Conservation (phyloP, 352 stramenopile species). For the Phytophthora agathidicida region DNA sequence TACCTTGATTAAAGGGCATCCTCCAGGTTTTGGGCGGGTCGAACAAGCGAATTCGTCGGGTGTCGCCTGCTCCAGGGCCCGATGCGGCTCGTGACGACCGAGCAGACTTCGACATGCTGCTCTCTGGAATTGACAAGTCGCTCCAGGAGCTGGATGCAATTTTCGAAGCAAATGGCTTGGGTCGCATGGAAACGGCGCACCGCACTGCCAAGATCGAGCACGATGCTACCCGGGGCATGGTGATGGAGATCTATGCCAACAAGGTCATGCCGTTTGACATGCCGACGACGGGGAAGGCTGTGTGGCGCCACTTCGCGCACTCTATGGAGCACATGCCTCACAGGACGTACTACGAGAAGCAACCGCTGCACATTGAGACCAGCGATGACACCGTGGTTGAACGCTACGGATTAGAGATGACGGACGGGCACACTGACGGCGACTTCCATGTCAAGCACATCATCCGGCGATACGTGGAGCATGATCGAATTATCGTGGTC, state of each 20-base stretch:
- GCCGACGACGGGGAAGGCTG: slow-evolving; percentile 33
- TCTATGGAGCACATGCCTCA: slow-evolving; percentile 44
- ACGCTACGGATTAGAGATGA: slow-evolving; percentile 39
- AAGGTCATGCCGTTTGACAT: slow-evolving; percentile 46
- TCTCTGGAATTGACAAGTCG: slow-evolving; percentile 36
- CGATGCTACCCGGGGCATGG: slow-evolving; percentile 36
- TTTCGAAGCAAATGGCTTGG: slow-evolving; percentile 43
- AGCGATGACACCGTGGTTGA: slow-evolving; percentile 42
- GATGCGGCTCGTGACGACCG: slow-evolving; percentile 28
- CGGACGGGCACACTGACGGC: slow-evolving; percentile 37
- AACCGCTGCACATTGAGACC: slow-evolving; percentile 41
- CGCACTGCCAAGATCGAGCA: slow-evolving; percentile 42
- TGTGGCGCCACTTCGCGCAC: slow-evolving; percentile 46
- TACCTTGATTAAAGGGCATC: slow-evolving; percentile 34
- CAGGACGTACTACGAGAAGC: slow-evolving; percentile 43
- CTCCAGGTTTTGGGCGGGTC: slow-evolving; percentile 30
- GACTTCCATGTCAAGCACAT: slow-evolving; percentile 44
- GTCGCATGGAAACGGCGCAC: slow-evolving; percentile 35
- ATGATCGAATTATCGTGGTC: slow-evolving; percentile 40
- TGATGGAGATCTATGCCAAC: slow-evolving; percentile 50
- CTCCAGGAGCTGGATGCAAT: slow-evolving; percentile 37
- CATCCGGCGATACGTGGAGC: slow-evolving; percentile 39
- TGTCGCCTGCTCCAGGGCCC: slow-evolving; percentile 16
- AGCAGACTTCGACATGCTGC: slow-evolving; percentile 37
- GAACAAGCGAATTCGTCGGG: slow-evolving; percentile 32